Base-by-base conservation (phyloP, 257 asterid genomes). In the Lycium barbarum region DNA sequence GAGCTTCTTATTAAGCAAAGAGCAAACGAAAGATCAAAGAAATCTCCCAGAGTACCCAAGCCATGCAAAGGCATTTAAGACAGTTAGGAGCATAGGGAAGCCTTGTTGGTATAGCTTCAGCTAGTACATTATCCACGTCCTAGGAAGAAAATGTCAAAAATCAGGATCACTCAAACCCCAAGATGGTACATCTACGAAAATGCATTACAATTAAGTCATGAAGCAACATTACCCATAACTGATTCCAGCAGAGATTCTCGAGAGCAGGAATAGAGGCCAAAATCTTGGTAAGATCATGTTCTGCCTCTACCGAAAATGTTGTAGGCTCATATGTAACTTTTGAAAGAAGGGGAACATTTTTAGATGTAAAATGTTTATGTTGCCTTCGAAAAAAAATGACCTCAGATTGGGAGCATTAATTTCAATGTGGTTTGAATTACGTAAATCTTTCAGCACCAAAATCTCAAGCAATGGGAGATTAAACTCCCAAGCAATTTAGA, bases 391-490 rank as follows among this genome's bases (percentile, higher is more conserved):
- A 1, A 26, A 20, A 62, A 62, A 62, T 9, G 68, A 62, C 36
- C 68, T 62, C 14, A 62, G 36, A 11, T 62, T 20, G 13, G 12
- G 36, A 22, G 68, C 7, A 20, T 9, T 20, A 62, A 62, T 20
- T 20, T 62, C 38, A 10, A 22, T 9, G 14, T 22, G 38, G 70
- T 62, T 62, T 9, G 38, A 84, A 49, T 66, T 26, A 26, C 33
- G 33, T 26, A 26, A 26, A 26, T 26, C 33, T 26, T 26, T 1
- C 84, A 62, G 80, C 84, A 53, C 7, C 18, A 53, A 67, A 33
- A 17, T 15, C 38, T 70, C 59, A 2, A 84, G 87, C 26, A 84
- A 6, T 22, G 38, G 80, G 84, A 13, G 18, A 65, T 63, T 53
- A 84, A 79, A 45, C 80, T 10, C 20, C 68, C 47, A 7, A 84